Evolutionary conservation across 2,329 filamentous ascomycete genomes (phyloP).

Genomic region (Claviceps sp.): DNA sequence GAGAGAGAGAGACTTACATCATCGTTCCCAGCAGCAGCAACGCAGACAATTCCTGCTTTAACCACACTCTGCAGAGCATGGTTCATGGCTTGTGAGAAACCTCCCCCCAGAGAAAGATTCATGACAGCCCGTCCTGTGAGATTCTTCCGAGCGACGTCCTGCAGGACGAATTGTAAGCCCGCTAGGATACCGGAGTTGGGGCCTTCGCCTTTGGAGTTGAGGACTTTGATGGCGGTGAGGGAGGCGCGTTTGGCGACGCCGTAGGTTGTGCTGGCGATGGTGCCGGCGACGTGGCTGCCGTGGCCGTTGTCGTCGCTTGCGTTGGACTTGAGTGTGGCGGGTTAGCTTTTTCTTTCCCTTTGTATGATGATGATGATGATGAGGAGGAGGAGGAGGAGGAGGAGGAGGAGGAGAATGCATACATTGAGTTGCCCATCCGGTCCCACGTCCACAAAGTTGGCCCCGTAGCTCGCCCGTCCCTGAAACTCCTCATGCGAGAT

Average conservation of each 20-base stretch:
- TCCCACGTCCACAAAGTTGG: conserved; percentile 31
- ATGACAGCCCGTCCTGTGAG: conserved; percentile 41
- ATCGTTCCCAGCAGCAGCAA: conserved; percentile 50
- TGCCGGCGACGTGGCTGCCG: conserved; percentile 51
- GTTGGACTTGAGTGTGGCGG: background rate
- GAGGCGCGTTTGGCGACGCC: conserved; percentile 47
- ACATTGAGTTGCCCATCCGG: conserved; percentile 21
- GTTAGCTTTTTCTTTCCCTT: background rate
- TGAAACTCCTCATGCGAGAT: conserved; percentile 41
- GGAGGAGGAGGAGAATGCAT: conserved; percentile 10
- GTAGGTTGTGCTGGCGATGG: conserved; percentile 45
- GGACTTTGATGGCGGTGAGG: conserved; percentile 46
- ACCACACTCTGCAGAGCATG: conserved; percentile 36
- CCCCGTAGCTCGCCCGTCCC: conserved; percentile 38
- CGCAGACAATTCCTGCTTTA: conserved; percentile 37
- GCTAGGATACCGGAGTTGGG: conserved; percentile 32
- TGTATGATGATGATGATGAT: background rate
- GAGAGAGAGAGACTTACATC: conserved; percentile 18
- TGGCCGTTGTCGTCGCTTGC: conserved; percentile 43
- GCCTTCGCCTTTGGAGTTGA: conserved; percentile 29
- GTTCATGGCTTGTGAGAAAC: conserved; percentile 36
- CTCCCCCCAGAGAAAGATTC: conserved; percentile 50
- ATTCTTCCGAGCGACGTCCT: conserved; percentile 29
- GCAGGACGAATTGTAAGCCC: conserved; percentile 43
- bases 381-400: background rate